Base-by-base conservation (phyloP, 2,329 filamentous ascomycete species). In the Hypoxylon sp. region DNA sequence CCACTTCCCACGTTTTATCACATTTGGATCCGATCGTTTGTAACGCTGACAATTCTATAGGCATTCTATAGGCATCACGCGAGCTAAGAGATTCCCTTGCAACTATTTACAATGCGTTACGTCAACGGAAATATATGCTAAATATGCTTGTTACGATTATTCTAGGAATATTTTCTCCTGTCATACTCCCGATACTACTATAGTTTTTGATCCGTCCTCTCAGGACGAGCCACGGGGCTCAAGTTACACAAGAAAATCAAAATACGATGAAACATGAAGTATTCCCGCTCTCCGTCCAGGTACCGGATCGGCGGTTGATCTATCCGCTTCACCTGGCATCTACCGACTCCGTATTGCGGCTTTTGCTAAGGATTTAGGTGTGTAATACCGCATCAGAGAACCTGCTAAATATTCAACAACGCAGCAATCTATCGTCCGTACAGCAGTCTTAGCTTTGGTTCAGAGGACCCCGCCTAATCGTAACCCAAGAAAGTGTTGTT, bases 281-380 rank as follows among this genome's bases (percentile, higher is more conserved):
- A n/a, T 47, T 42, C 32, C 26, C 41, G 32, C 53, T 23, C 12
- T 50, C 42, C 46, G 32, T 32, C 15, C 50, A 20, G 63, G 63
- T 19, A 67, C 36, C 16, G 54, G 60, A 4, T 63, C 63, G n/a
- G 54, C 57, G 5, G 57, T 60, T 9, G 50, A 48, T 7, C 57
- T 56, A 2, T 56, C 58, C 9, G 55, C 54, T 45, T 35, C 41
- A 3, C 63, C 35, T 7, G 46, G 51, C 50, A 4, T 37, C 17
- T 5, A 62, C 62, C 5, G 53, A 7, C 7, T 60, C 57, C 26
- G 67, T 61, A 21, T 59, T 55, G 51, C 63, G 48, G 7, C 55
- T 56, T 11, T 72, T n/a, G n/a, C n/a, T n/a, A n/a, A n/a, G n/a
- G n/a, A n/a, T n/a, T n/a, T n/a, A 76, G 7, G 69, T 69, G 21